Percentiles rank a stretch among this genome's conserved stretches.
These are phyloP conservation scores for Clitopilus hobsonii DNA, from an alignment of 768 basidiomycete species.

Conservation along the genomic window DNA sequence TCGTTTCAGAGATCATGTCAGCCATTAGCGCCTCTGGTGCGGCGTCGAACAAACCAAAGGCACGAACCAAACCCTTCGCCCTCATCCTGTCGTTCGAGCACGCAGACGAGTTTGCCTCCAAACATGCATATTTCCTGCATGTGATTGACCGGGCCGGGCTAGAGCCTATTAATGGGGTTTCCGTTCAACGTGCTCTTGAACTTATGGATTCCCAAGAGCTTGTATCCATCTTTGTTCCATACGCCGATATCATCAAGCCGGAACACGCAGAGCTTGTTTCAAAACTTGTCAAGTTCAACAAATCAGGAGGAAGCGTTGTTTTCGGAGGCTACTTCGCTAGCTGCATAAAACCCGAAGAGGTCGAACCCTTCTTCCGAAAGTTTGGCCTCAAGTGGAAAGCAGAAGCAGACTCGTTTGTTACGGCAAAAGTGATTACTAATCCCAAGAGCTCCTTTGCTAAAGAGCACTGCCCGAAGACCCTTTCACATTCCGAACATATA, in stretches of 20 bases:
- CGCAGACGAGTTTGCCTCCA: slow-evolving; percentile 10
- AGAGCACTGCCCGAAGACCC: no score
- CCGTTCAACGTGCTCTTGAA: slow-evolving; percentile 6
- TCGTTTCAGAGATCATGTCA: no score
- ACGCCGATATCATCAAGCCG: slow-evolving; percentile 1
- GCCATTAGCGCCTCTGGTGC: no score
- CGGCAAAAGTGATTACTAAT: no score
- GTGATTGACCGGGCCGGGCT: slow-evolving; percentile 10
- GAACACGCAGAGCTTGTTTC: slow-evolving; percentile 21
- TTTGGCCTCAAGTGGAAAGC: slow-evolving; percentile 30
- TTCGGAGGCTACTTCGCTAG: slow-evolving; percentile 19
- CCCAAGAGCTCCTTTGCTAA: no score
- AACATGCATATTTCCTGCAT: slow-evolving; percentile 12
- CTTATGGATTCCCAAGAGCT: neutral
- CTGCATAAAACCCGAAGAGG: slow-evolving; percentile 22
- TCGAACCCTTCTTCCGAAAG: slow-evolving; percentile 3
- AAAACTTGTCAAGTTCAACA: slow-evolving; percentile 26
- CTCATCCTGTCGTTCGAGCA: slow-evolving; percentile 15
- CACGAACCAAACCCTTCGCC: slow-evolving; percentile 10
- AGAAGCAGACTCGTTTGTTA: slow-evolving; percentile 34
- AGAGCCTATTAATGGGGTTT: slow-evolving; percentile 18
- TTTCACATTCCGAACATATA: no score
- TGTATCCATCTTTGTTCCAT: neutral
- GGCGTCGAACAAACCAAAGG: no score
- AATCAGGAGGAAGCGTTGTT: slow-evolving; percentile 31